Percentiles rank a stretch among this genome's conserved stretches.
Evolutionary conservation across 2,329 filamentous ascomycete species (phyloP).

Genomic region (Colletotrichum orbiculare): DNA sequence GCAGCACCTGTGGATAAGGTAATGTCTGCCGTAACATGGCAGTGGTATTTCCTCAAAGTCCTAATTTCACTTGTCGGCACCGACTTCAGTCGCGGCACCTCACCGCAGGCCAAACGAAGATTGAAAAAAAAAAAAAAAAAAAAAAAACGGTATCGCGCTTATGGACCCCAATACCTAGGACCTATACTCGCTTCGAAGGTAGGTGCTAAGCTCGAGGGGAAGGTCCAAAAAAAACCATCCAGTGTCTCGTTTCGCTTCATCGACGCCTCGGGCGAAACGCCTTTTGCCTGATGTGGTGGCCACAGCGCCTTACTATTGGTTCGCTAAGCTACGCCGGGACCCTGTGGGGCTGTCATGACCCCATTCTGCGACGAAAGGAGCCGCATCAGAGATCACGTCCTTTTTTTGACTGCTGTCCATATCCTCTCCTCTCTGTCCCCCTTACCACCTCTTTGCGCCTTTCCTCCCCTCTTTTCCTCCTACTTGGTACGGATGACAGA

Average conservation of each 20-base stretch:
- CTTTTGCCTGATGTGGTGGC: slow-evolving; percentile 45
- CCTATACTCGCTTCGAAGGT: no score
- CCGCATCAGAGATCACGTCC: slow-evolving; percentile 41
- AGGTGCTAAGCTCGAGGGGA: neutral
- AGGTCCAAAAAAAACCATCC: slow-evolving; percentile 21
- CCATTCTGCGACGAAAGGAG: slow-evolving; percentile 49
- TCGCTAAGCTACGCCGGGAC: slow-evolving; percentile 31
- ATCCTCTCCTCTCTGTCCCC: neutral
- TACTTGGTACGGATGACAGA: neutral
- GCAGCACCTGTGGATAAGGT: no score
- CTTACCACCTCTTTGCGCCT: slow-evolving; percentile 2
- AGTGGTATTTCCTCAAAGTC: no score
- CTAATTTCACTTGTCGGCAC: no score
- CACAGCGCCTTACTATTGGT: slow-evolving; percentile 40
- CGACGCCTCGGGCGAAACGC: slow-evolving; percentile 52
- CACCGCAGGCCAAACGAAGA: neutral
- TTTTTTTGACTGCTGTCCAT: no score
- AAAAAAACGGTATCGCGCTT: slow-evolving; percentile 16
- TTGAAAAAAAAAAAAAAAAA: neutral
- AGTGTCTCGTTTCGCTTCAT: slow-evolving; percentile 50
- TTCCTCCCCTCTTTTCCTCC: neutral
- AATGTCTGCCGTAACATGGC: no score
- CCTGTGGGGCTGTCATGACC: slow-evolving; percentile 38
- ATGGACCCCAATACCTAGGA: neutral
- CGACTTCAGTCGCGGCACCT: no score